Evolutionary conservation across 2,329 filamentous ascomycete species (phyloP).

Genomic region (Myrmaecium sp.): DNA sequence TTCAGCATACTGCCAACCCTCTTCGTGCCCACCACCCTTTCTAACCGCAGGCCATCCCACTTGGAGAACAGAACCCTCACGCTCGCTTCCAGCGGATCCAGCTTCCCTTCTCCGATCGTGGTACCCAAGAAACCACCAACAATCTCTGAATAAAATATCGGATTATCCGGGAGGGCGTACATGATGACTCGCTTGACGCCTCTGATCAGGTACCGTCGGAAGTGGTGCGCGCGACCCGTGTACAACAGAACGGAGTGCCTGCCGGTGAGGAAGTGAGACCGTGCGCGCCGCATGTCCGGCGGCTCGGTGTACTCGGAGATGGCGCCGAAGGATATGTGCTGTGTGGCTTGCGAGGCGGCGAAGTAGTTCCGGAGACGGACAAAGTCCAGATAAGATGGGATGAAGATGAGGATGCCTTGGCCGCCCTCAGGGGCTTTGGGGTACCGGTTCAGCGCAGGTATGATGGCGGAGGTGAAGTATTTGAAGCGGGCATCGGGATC

Average conservation of each 20-base stretch:
- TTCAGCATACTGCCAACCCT: conserved; percentile 70
- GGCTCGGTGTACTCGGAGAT: conserved; percentile 78
- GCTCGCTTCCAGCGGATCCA: conserved; percentile 31
- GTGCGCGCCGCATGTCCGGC: conserved; percentile 63
- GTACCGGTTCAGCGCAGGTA: conserved; percentile 57
- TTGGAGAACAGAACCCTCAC: conserved; percentile 57
- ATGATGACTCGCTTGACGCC: conserved; percentile 76
- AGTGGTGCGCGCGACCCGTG: conserved; percentile 92
- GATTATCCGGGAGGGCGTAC: conserved; percentile 83
- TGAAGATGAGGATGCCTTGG: conserved; percentile 64
- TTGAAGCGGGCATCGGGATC: conserved; percentile 84
- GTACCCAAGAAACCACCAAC: conserved; percentile 46
- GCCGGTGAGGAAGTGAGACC: conserved; percentile 74
- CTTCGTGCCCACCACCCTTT: conserved; percentile 70
- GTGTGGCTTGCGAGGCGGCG: conserved; percentile 44
- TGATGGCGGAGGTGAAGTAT: conserved; percentile 69
- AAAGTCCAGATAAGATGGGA: conserved; percentile 90
- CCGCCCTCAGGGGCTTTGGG: conserved; percentile 38
- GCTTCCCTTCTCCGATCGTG: conserved; percentile 39
- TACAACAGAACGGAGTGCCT: conserved; percentile 74
- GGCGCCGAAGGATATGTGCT: conserved; percentile 53
- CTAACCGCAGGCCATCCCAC: conserved; percentile 78
- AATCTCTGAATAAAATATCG: conserved; percentile 62
- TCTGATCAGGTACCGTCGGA: conserved; percentile 67
- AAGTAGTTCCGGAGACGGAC: conserved; percentile 87